Evolutionary conservation across 2,329 filamentous ascomycete genomes (phyloP).

Genomic region (Myriosclerotinia curreyana): DNA sequence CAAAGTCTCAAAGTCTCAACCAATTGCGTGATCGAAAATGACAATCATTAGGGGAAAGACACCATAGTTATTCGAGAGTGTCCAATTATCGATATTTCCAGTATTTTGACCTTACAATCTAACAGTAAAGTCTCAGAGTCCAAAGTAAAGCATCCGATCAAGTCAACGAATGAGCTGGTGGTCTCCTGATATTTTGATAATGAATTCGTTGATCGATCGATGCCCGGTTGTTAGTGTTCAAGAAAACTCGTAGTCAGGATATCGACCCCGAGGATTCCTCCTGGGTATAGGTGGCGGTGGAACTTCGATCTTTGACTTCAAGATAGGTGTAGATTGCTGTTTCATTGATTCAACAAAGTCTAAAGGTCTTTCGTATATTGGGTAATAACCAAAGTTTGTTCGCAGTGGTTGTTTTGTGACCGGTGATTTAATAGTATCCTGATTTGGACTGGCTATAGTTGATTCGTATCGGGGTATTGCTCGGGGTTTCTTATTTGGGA

Average conservation of each 20-base stretch:
- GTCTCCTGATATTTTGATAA: too few relatives aligned
- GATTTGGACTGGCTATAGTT: background rate
- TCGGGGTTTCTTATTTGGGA: conserved; percentile 8
- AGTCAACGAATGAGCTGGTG: background rate
- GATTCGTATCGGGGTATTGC: background rate
- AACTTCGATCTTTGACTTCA: background rate
- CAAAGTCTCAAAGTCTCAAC: too few relatives aligned
- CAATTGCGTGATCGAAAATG: background rate
- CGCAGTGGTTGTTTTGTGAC: too few relatives aligned
- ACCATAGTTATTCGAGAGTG: background rate
- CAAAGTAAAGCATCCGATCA: background rate
- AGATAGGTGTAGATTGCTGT: background rate
- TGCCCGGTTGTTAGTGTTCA: background rate
- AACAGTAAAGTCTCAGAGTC: background rate
- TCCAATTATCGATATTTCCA: background rate
- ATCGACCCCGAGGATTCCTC: conserved; percentile 11
- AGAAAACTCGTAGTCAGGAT: background rate
- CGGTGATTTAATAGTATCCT: background rate
- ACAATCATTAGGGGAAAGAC: background rate
- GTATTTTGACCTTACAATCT: background rate
- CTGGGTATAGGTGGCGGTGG: background rate
- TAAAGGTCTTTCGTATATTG: background rate
- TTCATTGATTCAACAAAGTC: background rate
- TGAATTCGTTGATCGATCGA: background rate
- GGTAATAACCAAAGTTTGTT: conserved; percentile 2